phyloP scores from a whole-genome alignment of 305 asterid genomes.

The Solanum hybrid region DNA sequence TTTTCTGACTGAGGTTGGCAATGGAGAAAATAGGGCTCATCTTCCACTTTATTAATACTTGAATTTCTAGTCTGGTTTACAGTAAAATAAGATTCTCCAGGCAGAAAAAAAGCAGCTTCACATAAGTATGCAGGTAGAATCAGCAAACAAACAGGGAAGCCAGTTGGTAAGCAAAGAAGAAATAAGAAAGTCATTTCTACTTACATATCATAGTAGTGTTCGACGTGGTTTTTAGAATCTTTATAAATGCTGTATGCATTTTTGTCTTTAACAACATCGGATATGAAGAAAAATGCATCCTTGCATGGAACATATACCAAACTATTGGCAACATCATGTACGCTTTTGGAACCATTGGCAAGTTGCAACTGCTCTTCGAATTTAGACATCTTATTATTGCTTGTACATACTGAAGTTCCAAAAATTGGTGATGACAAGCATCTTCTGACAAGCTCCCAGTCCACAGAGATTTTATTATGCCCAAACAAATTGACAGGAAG shows the following conservation, averaged over 20 bases:
- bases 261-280: conserved; percentile 44
- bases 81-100: background rate
- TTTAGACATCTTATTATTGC: conserved; percentile 27
- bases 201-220: conserved; percentile 64
- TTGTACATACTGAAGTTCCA: conserved; percentile 26
- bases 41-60: background rate
- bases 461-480: conserved; percentile 47
- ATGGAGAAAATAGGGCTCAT: background rate
- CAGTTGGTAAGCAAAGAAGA: background rate
- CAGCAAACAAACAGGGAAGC: background rate
- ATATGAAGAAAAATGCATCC: conserved; percentile 59
- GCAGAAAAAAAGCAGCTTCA: background rate
- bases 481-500: conserved; percentile 57
- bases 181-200: conserved; percentile 12
- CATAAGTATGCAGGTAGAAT: background rate
- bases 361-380: conserved; percentile 43
- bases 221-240: conserved; percentile 44
- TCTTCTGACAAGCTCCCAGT: conserved; percentile 69
- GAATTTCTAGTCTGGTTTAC: background rate
- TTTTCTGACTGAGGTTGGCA: background rate
- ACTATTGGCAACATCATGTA: conserved; percentile 58
- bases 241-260: conserved; percentile 44
- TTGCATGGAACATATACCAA: conserved; percentile 85
- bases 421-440: conserved; percentile 87
- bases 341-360: conserved; percentile 53